A percentile compares a stretch with the other conserved stretches of the same genome.
These are phyloP conservation scores for Sungouiozyma intestinalis DNA, from an alignment of 805 yeast species.

Conservation along the genomic window DNA sequence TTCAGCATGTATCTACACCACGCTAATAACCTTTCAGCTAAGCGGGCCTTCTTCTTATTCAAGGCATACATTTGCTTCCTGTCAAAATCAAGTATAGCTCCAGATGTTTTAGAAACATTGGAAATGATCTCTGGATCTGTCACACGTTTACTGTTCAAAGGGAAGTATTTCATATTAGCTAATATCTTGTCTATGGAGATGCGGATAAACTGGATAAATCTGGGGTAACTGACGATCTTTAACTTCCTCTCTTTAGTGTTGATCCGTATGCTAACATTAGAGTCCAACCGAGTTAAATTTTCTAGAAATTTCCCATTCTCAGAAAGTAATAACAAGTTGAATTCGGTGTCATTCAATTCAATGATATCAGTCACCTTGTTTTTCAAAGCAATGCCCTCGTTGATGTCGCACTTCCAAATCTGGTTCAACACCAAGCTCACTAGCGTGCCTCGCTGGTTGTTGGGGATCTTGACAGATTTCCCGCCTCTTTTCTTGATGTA, in stretches of 20 bases:
- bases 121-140: background rate
- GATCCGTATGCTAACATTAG: slow-evolving; percentile 5
- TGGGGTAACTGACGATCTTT: slow-evolving; percentile 7
- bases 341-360: slow-evolving; percentile 2
- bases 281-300: slow-evolving; percentile 22
- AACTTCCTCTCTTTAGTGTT: slow-evolving; percentile 6
- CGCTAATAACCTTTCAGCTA: slow-evolving; percentile 17
- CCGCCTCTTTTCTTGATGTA: slow-evolving; percentile 10
- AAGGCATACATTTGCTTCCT: slow-evolving; percentile 17
- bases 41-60: slow-evolving; percentile 18
- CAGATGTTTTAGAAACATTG: slow-evolving; percentile 4
- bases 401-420: slow-evolving; percentile 14
- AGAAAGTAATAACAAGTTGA: slow-evolving; percentile 18
- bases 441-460: slow-evolving; percentile 7
- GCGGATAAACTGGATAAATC: slow-evolving; percentile 22
- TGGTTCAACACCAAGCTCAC: slow-evolving; percentile 10
- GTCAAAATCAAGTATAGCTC: slow-evolving; percentile 6
- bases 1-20: slow-evolving; percentile 10
- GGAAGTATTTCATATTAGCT: slow-evolving; percentile 12
- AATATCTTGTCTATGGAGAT: slow-evolving; percentile 22
- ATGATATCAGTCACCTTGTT: background rate
- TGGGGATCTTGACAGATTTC: background rate
- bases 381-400: background rate
- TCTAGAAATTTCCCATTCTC: slow-evolving; percentile 26
- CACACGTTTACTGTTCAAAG: background rate